These are phyloP conservation scores for Stephanodiscus triporus DNA, from an alignment of 108 stramenopile genomes.

Conservation along the genomic window DNA sequence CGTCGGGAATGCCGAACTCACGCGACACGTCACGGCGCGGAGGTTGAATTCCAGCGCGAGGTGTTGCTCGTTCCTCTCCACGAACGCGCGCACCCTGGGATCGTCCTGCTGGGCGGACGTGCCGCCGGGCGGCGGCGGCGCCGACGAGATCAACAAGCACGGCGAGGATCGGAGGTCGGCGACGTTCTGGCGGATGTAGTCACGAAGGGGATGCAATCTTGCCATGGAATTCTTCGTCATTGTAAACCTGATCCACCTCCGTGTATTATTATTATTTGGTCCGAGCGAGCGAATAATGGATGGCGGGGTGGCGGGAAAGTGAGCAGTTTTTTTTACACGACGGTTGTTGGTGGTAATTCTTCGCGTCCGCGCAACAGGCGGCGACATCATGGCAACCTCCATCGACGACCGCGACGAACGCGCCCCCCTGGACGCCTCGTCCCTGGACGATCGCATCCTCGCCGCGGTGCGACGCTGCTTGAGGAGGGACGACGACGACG, in stretches of 20 bases:
- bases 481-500: constrained; percentile 5
- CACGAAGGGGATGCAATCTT: constrained; percentile 33
- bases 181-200: constrained; percentile 35
- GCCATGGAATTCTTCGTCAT: no score
- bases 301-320: no score
- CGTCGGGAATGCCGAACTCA: constrained; percentile 48
- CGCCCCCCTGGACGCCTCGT: constrained; percentile 22
- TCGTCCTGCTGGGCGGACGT: constrained; percentile 24
- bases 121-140: constrained; percentile 27
- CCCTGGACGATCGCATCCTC: constrained; percentile 38
- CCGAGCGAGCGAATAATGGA: no score
- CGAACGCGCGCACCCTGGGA: constrained; percentile 27
- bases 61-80: constrained; percentile 34
- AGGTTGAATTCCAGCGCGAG: constrained; percentile 32
- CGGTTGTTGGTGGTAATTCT: no score
- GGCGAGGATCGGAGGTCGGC: constrained; percentile 41
- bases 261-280: no score
- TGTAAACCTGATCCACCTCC: no score
- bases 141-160: constrained; percentile 41
- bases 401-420: constrained; percentile 22
- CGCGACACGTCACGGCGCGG: constrained; percentile 32
- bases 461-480: constrained; percentile 6
- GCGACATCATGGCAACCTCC: background rate
- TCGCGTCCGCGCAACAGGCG: no score
- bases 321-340: no score